Evolutionary conservation across 2,329 filamentous ascomycete genomes (phyloP).

Genomic region (Dothideomycetes sp.): DNA sequence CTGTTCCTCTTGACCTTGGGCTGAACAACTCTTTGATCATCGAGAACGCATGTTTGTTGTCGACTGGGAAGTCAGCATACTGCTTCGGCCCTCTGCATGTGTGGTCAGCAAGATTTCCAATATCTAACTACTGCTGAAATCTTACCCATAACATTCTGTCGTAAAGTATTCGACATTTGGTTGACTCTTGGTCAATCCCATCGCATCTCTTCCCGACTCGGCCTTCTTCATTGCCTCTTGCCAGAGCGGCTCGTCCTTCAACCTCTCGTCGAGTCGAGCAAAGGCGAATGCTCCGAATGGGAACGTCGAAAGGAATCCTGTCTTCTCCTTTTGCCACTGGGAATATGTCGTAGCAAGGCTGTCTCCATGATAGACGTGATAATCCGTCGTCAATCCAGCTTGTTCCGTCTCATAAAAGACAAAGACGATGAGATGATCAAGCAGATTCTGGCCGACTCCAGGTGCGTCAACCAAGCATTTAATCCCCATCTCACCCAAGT

Average conservation of each 20-base stretch:
- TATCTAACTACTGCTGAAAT: background rate
- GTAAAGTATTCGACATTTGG: constrained; percentile 56
- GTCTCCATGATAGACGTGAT: constrained; percentile 45
- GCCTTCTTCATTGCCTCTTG: constrained; percentile 37
- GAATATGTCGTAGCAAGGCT: constrained; percentile 45
- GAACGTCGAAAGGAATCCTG: constrained; percentile 50
- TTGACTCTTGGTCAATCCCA: constrained; percentile 49
- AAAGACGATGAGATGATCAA: constrained; percentile 16
- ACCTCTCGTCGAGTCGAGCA: constrained; percentile 51
- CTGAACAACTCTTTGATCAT: constrained; percentile 35
- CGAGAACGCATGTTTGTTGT: constrained; percentile 37
- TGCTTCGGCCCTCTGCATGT: constrained; percentile 6
- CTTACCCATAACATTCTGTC: constrained; percentile 29
- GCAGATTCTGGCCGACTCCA: constrained; percentile 41
- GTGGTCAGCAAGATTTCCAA: background rate
- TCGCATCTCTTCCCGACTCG: constrained; percentile 48
- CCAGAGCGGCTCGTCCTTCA: constrained; percentile 48
- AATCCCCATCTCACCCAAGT: constrained; percentile 34
- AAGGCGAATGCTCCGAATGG: constrained; percentile 56
- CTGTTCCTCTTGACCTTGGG: constrained; percentile 44
- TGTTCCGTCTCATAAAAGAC: constrained; percentile 36
- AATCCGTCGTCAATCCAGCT: constrained; percentile 45
- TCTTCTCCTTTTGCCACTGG: constrained; percentile 49
- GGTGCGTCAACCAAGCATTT: constrained; percentile 36
- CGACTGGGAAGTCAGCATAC: constrained; percentile 3